Percentiles rank a stretch among this genome's conserved stretches.
phyloP scores from a whole-genome alignment of 768 basidiomycete genomes.

The Leccinum olivaceopallidum region DNA sequence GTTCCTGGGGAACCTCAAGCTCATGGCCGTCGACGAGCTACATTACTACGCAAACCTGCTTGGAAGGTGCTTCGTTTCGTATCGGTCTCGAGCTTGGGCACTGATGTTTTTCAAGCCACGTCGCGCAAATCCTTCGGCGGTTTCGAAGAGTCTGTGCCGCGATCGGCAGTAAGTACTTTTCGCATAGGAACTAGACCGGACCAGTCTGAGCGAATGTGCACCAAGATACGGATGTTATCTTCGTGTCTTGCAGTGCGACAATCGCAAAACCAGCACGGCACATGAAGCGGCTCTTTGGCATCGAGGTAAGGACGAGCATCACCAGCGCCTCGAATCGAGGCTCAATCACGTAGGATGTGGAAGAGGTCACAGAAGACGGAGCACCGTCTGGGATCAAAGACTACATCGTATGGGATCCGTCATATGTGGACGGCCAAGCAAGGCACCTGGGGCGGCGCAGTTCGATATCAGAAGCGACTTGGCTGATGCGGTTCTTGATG shows the following conservation, averaged over 20 bases:
- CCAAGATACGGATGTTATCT: conserved; percentile 52
- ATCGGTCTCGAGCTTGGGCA: not conserved
- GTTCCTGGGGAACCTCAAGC: conserved; percentile 73
- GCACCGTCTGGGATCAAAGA: conserved; percentile 82
- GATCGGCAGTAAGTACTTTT: conserved; percentile 62
- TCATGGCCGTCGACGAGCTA: conserved; percentile 82
- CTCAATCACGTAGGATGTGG: conserved; percentile 44
- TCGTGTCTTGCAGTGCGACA: conserved; percentile 89
- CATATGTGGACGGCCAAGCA: conserved; percentile 54
- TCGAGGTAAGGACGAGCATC: conserved; percentile 38
- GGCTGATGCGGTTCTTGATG: conserved; percentile 80
- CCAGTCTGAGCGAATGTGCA: conserved; percentile 2
- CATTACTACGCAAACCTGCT: conserved; percentile 84
- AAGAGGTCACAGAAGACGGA: conserved; percentile 75
- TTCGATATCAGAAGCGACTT: conserved; percentile 66
- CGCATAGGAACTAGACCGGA: not conserved
- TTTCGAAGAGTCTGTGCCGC: conserved; percentile 75
- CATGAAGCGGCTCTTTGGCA: conserved; percentile 75
- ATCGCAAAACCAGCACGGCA: conserved; percentile 74
- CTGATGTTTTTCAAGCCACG: conserved; percentile 52
- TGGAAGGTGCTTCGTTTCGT: conserved; percentile 56
- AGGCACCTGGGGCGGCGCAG: conserved; percentile 48
- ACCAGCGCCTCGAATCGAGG: not conserved
- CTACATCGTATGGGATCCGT: conserved; percentile 76
- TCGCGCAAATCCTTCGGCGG: conserved; percentile 75